phyloP scores from a whole-genome alignment of 371 early-diverging fungal species.

The Batkoa obscura region DNA sequence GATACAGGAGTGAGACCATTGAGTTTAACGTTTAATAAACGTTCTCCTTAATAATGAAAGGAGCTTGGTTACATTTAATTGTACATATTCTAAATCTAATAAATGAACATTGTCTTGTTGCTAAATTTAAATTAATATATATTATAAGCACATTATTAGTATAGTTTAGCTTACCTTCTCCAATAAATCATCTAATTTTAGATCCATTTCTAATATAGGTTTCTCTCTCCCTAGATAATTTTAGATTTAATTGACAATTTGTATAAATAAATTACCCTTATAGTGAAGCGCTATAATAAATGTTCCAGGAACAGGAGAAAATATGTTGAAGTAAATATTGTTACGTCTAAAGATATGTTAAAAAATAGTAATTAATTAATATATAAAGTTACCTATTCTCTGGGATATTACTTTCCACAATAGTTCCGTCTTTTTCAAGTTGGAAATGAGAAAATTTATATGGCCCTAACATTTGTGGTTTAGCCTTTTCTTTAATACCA shows the following conservation, averaged over 20 bases:
- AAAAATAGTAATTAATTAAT: background rate
- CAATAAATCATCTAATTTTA: constrained; percentile 81
- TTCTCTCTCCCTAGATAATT: constrained; percentile 38
- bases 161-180: constrained; percentile 39
- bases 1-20: too few species aligned
- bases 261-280: constrained; percentile 24
- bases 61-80: constrained; percentile 37
- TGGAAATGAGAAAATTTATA: constrained; percentile 66
- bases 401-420: constrained; percentile 77
- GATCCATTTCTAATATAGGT: constrained; percentile 87
- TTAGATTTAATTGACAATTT: constrained; percentile 12
- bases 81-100: constrained; percentile 84
- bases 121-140: constrained; percentile 15
- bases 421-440: constrained; percentile 80
- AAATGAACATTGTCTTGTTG: constrained; percentile 78
- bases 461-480: constrained; percentile 31
- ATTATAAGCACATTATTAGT: background rate
- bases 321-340: constrained; percentile 74
- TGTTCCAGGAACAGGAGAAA: constrained; percentile 69
- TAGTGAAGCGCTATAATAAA: constrained; percentile 78
- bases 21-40: constrained; percentile 17
- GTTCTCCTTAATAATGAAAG: constrained; percentile 32
- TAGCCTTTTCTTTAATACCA: constrained; percentile 22
- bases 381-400: constrained; percentile 38
- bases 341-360: constrained; percentile 31